Evolutionary conservation across 2,329 filamentous ascomycete species (phyloP), one percentile per base, ranked within the genome.

Genomic region (Cordyceps farinosa): DNA sequence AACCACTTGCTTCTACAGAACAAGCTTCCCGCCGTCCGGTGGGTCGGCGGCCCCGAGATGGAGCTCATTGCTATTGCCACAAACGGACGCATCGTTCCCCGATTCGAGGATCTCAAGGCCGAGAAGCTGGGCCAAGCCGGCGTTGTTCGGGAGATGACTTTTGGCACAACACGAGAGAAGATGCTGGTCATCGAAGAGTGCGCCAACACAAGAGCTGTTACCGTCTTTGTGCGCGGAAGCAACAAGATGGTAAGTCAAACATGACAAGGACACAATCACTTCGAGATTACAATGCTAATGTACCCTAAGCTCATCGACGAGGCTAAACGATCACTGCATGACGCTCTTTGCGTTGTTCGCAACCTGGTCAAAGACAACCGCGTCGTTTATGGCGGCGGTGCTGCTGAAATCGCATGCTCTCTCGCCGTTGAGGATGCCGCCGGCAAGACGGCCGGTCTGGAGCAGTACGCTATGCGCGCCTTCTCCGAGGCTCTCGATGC

Each of bases 171-270:
- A 50, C 87, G 95, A 73, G 95, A 99, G 79, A 98, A 99, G 87
- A 99, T 99, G 95, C 83, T 99, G 70, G 91, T 99, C 63, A 99
- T 99, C 71, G 96, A 99, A 80, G 95, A 99, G 79, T 99, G 95
- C 75, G 95, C 96, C 73, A 99, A 99, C 81, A 97, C 92, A 64
- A 85, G 95, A 71, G 95, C 95, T 51, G 96, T 99, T 65, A 99
- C 95, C 3, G 88, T 96, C 62, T 99, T 99, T 77, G 91, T 99
- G 65, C 86, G 95, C 72, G 95, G 95, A 72, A 96, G 92, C 83
- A 99, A 99, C 86, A 99, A 98, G 84, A 99, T 99, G 95, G 91
- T 94, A 78, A 74, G 84, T 77, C 51, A 8, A 47, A 9, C 13
- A 7, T 52, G 6, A 30, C 10, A 51, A 0, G 9, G 10, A 32